phyloP scores from a whole-genome alignment of 768 basidiomycete genomes.

The Psilocybe tampanensis region DNA sequence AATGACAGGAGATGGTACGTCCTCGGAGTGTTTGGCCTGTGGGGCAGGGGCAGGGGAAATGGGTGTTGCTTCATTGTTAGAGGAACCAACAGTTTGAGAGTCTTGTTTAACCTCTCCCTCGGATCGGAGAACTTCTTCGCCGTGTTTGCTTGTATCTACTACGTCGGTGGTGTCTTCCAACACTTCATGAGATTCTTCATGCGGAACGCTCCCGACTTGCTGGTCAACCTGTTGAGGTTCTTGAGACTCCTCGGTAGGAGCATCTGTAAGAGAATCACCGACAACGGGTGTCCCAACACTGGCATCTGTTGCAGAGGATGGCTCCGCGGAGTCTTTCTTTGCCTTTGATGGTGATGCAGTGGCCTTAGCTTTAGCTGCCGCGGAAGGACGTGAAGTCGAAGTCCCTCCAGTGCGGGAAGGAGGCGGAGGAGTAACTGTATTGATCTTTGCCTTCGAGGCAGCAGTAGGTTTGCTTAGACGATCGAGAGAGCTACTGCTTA shows the following conservation, averaged over 20 bases:
- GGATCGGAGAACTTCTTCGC: not conserved
- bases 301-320: conserved; percentile 14
- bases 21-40: conserved; percentile 3
- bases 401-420: conserved; percentile 23
- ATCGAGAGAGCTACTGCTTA: conserved; percentile 57
- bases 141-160: conserved; percentile 5
- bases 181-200: conserved; percentile 5
- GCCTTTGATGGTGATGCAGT: conserved; percentile 14
- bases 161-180: not conserved
- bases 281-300: conserved; percentile 18
- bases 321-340: conserved; percentile 5
- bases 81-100: not conserved
- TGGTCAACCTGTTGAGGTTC: conserved; percentile 5
- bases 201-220: not conserved
- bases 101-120: conserved; percentile 11
- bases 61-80: conserved; percentile 5
- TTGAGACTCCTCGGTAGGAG: conserved; percentile 7
- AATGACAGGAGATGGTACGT: not conserved
- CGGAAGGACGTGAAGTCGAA: conserved; percentile 20
- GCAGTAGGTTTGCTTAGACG: conserved; percentile 84
- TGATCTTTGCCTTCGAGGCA: conserved; percentile 68
- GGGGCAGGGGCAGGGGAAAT: conserved; percentile 10
- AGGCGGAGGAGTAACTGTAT: conserved; percentile 33
- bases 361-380: conserved; percentile 25
- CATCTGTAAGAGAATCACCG: conserved; percentile 11